Conservation (phyloP, 345 rosid genomes). For the sweet orange (Citrus sinensis) region DVS_A1.0 CM039163.1:44046001-44046500, state of each 20-base stretch:
- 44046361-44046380: constrained; percentile 4
- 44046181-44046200: constrained; percentile 8
- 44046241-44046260: constrained; percentile 64
- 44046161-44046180: background rate
- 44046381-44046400: background rate
- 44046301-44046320: constrained; percentile 68
- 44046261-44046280: constrained; percentile 80
- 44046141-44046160: constrained; percentile 58
- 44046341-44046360: constrained; percentile 34
- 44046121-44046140: constrained; percentile 57
- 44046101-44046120: constrained; percentile 68
- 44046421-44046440: background rate
- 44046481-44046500: background rate
- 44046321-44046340: constrained; percentile 82
- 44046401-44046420: background rate
- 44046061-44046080: constrained; percentile 57
- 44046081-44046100: constrained; percentile 57
- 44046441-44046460: background rate
- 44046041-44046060: background rate
- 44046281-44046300: constrained; percentile 65
- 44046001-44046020: background rate
- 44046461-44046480: background rate
- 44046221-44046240: constrained; percentile 17
- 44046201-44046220: constrained; percentile 10
- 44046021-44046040: background rate